Evolutionary conservation across 2,329 filamentous ascomycete genomes (phyloP).

Genomic region (Eutypella sp.): DNA sequence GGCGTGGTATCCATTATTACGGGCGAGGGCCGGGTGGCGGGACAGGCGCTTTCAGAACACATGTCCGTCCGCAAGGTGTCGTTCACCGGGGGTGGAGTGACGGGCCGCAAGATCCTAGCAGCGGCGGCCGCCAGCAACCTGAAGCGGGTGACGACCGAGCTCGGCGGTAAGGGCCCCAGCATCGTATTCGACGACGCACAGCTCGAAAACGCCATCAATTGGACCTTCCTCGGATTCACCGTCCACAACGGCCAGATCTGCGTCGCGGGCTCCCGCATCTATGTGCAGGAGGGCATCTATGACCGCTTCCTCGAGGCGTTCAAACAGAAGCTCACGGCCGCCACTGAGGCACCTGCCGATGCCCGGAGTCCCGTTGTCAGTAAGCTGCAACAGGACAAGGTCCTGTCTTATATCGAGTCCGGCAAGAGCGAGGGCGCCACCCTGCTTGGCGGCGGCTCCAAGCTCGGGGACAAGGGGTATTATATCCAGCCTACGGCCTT

Average conservation of each 20-base stretch:
- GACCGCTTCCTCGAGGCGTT: conserved; percentile 76
- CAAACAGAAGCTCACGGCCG: conserved; percentile 62
- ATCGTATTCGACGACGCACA: conserved; percentile 72
- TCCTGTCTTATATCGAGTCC: conserved; percentile 72
- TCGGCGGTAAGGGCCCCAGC: conserved; percentile 73
- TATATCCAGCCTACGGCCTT: conserved; percentile 90
- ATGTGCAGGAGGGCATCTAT: conserved; percentile 79
- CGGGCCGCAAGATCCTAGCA: conserved; percentile 72
- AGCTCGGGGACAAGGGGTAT: conserved; percentile 71
- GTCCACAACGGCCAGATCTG: conserved; percentile 59
- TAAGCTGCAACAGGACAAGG: conserved; percentile 76
- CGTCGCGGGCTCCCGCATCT: conserved; percentile 74
- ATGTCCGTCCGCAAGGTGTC: conserved; percentile 77
- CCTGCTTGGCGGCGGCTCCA: conserved; percentile 55
- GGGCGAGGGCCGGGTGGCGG: conserved; percentile 71
- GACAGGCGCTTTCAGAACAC: conserved; percentile 68
- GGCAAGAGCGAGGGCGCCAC: conserved; percentile 53
- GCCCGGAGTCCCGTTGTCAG: conserved; percentile 73
- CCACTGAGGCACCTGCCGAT: conserved; percentile 62
- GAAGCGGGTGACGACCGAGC: conserved; percentile 74
- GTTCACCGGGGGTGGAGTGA: conserved; percentile 68
- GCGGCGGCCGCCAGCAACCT: conserved; percentile 68
- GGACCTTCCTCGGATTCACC: conserved; percentile 66
- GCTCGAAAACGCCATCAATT: conserved; percentile 67
- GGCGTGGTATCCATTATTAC: conserved; percentile 70